Conservation (phyloP, 352 stramenopile genomes). For the Pythium utonaiense region DNA sequence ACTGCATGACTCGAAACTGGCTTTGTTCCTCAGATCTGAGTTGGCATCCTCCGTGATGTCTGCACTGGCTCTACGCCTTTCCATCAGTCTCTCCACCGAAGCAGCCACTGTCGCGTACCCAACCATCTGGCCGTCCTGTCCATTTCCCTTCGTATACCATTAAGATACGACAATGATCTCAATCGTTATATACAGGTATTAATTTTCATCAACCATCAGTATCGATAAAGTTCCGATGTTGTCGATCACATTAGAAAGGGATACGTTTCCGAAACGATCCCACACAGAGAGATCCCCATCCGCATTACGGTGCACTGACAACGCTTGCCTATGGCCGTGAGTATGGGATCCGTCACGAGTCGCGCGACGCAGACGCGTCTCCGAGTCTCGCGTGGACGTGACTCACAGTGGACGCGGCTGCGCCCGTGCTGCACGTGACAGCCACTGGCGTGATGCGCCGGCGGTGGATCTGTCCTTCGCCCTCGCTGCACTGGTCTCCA, state of each 20-base stretch:
- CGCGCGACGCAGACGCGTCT: too few relatives aligned
- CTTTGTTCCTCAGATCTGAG: background rate
- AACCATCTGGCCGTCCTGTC: background rate
- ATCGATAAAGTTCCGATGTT: too few relatives aligned
- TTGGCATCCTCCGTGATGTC: background rate
- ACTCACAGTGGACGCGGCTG: constrained; percentile 1
- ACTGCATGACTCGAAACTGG: background rate
- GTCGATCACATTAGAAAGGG: too few relatives aligned
- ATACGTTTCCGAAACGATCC: too few relatives aligned
- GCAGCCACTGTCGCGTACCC: background rate
- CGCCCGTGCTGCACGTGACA: background rate
- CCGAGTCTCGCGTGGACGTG: background rate
- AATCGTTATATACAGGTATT: too few relatives aligned
- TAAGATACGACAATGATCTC: too few relatives aligned
- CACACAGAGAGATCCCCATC: too few relatives aligned
- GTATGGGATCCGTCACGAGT: too few relatives aligned
- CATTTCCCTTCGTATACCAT: background rate
- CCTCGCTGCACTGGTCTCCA: background rate
- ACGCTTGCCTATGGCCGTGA: too few relatives aligned
- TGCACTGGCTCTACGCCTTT: background rate
- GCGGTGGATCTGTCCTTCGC: background rate
- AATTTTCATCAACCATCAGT: too few relatives aligned
- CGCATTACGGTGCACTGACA: too few relatives aligned
- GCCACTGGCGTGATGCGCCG: background rate
- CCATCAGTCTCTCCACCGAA: background rate